phyloP scores from a whole-genome alignment of 352 stramenopile genomes.

The Globisporangium acanthophoron region DNA sequence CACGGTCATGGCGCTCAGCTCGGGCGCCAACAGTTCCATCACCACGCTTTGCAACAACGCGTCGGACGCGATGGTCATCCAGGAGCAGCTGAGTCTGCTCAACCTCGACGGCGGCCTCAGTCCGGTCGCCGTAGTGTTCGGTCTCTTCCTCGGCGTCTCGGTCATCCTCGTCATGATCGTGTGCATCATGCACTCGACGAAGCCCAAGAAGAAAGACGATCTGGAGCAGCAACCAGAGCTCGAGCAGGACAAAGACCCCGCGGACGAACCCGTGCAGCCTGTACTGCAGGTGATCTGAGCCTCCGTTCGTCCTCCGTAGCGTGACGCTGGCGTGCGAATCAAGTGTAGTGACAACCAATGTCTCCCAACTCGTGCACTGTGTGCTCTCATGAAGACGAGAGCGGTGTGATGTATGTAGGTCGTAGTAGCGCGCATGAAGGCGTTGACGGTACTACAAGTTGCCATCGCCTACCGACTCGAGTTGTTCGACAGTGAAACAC shows the following conservation, averaged over 20 bases:
- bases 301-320: not conserved
- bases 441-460: too few relatives aligned
- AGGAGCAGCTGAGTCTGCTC: slow-evolving; percentile 15
- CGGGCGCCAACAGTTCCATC: not conserved
- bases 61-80: slow-evolving; percentile 5
- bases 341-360: not conserved
- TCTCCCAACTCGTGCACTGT: not conserved
- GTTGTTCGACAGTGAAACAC: too few relatives aligned
- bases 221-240: not conserved
- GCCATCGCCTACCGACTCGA: too few relatives aligned
- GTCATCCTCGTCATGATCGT: slow-evolving; percentile 18
- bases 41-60: slow-evolving; percentile 10
- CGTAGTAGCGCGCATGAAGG: too few relatives aligned
- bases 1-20: slow-evolving; percentile 3
- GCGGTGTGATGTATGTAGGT: not conserved
- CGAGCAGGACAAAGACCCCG: slow-evolving; percentile 5
- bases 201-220: slow-evolving; percentile 9
- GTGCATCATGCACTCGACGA: slow-evolving; percentile 18
- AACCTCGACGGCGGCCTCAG: slow-evolving; percentile 10
- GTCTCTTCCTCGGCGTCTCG: slow-evolving; percentile 11
- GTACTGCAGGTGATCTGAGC: slow-evolving; percentile 10
- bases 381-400: not conserved
- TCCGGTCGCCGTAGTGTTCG: slow-evolving; percentile 12
- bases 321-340: not conserved
- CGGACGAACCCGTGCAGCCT: not conserved